These are phyloP conservation scores for Wickerhamomyces silvicola DNA, from an alignment of 805 yeast species.

Conservation along the genomic window DNA sequence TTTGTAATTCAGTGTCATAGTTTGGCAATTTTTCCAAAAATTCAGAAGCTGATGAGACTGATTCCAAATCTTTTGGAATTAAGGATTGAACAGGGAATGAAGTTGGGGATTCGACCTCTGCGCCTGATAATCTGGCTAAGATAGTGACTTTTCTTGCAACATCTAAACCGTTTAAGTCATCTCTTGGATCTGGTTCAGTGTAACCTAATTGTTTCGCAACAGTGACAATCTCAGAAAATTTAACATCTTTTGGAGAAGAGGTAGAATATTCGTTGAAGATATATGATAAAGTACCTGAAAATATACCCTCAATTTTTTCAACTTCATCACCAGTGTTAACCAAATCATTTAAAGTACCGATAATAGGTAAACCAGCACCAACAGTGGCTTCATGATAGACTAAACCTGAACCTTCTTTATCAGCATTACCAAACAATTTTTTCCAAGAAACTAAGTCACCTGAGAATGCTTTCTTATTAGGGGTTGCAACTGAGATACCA, in stretches of 20 bases:
- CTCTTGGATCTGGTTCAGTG: slow-evolving; percentile 99
- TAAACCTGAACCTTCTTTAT: slow-evolving; percentile 48
- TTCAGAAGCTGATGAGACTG: slow-evolving; percentile 65
- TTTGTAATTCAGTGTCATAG: slow-evolving; percentile 73
- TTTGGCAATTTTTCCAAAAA: slow-evolving; percentile 76
- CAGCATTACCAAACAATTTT: slow-evolving; percentile 52
- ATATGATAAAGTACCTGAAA: slow-evolving; percentile 92
- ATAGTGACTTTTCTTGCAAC: slow-evolving; percentile 98
- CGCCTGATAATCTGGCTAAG: slow-evolving; percentile 88
- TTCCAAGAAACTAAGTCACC: slow-evolving; percentile 72
- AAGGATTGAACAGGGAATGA: slow-evolving; percentile 92
- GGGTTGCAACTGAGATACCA: slow-evolving; percentile 94
- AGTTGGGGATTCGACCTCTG: slow-evolving; percentile 76
- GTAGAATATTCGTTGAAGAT: slow-evolving; percentile 92
- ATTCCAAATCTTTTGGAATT: slow-evolving; percentile 81
- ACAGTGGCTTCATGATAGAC: slow-evolving; percentile 98
- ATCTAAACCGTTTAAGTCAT: slow-evolving; percentile 95
- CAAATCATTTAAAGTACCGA: slow-evolving; percentile 83
- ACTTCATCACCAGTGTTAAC: slow-evolving; percentile 90
- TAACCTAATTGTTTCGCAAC: slow-evolving; percentile 89
- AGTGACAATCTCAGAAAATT: slow-evolving; percentile 84
- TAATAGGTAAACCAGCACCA: slow-evolving; percentile 96
- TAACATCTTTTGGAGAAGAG: slow-evolving; percentile 48
- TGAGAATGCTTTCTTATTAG: slow-evolving; percentile 96
- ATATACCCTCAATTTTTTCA: slow-evolving; percentile 88